Percentiles rank a stretch among this genome's conserved stretches.
Conservation (phyloP, 2,329 filamentous ascomycete species). For the Verticillium tricorpus region DNA sequence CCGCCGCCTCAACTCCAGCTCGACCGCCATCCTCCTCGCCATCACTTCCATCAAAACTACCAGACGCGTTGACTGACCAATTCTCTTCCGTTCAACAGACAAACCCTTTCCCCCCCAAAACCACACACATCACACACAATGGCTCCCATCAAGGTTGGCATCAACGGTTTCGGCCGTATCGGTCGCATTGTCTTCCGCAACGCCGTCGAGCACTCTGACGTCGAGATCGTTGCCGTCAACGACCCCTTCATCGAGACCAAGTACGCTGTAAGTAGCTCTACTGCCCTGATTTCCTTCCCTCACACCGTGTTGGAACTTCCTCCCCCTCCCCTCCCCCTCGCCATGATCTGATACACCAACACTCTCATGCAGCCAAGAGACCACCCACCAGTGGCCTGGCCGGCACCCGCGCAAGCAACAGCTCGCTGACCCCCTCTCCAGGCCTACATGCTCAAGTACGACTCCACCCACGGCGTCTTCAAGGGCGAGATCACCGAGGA, state of each 20-base stretch:
- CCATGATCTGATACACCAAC: slow-evolving; percentile 3
- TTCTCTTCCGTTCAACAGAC: background rate
- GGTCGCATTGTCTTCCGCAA: slow-evolving; percentile 99
- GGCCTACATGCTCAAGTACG: slow-evolving; percentile 99
- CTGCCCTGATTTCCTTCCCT: no score
- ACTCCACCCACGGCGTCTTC: slow-evolving; percentile 95
- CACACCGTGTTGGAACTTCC: background rate
- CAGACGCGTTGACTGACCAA: background rate
- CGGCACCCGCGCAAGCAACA: slow-evolving; percentile 1
- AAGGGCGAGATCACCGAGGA: slow-evolving; percentile 81
- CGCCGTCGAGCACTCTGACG: slow-evolving; percentile 82
- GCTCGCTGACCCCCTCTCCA: slow-evolving; percentile 29
- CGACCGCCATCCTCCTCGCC: background rate
- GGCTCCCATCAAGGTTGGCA: slow-evolving; percentile 72
- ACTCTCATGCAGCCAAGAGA: slow-evolving; percentile 1
- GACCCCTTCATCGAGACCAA: slow-evolving; percentile 98
- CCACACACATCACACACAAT: slow-evolving; percentile 22
- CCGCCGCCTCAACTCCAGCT: background rate
- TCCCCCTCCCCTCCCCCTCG: background rate
- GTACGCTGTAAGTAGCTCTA: slow-evolving; percentile 76
- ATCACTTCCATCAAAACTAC: background rate
- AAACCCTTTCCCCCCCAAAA: background rate
- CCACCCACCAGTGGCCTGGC: background rate
- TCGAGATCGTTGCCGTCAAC: slow-evolving; percentile 95
- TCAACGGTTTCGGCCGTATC: slow-evolving; percentile 99